phyloP scores from a whole-genome alignment of 2,329 filamentous ascomycete species.

The Akanthomyces muscarius region DNA sequence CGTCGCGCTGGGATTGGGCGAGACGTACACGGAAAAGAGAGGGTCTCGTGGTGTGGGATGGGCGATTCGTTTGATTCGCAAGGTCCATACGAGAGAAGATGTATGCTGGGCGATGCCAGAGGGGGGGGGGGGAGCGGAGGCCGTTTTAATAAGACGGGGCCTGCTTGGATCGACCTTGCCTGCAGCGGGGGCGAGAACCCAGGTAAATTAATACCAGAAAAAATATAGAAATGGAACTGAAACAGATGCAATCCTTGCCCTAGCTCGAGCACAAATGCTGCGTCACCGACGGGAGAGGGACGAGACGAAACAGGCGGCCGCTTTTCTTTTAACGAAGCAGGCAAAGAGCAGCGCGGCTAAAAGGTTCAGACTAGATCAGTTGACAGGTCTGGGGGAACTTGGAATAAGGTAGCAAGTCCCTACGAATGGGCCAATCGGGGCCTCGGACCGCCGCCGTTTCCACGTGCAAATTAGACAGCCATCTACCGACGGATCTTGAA shows the following conservation, averaged over 20 bases:
- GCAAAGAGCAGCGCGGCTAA: not conserved
- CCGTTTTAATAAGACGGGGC: slow-evolving; percentile 13
- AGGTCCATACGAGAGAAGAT: not conserved
- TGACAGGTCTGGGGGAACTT: not conserved
- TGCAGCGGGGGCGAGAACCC: not conserved
- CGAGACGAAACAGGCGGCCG: not conserved
- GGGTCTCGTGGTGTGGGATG: not conserved
- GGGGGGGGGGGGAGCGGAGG: not conserved
- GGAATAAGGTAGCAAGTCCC: not conserved
- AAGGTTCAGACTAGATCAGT: not conserved
- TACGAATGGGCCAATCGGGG: not conserved
- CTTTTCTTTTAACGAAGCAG: not conserved
- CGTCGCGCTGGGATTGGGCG: not conserved
- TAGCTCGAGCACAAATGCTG: not conserved
- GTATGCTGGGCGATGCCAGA: not conserved
- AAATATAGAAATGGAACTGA: not conserved
- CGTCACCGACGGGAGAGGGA: not conserved
- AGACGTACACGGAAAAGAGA: not conserved
- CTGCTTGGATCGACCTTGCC: slow-evolving; percentile 6
- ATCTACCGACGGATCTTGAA: not conserved
- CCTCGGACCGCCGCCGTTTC: not conserved
- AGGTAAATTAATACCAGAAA: not conserved
- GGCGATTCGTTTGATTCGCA: not conserved
- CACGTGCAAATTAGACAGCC: not conserved
- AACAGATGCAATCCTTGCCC: not conserved